These are phyloP conservation scores for Clonostachys sp. DNA, from an alignment of 2,329 filamentous ascomycete species.

Conservation along the genomic window DNA sequence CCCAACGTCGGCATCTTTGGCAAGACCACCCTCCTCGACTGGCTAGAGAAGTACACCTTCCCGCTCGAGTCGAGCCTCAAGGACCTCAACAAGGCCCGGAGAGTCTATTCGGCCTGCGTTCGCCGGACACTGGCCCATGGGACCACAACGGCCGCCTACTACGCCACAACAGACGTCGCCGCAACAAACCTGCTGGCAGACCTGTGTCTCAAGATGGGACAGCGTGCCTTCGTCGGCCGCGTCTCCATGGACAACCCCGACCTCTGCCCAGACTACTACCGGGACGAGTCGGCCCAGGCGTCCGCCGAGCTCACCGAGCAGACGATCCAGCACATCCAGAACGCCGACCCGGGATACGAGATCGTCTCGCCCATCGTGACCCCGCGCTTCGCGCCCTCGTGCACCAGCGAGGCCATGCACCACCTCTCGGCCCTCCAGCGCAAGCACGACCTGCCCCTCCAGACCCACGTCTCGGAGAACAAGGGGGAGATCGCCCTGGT, in stretches of 20 bases:
- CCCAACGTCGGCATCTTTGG: slow-evolving; percentile 93
- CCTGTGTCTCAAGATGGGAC: slow-evolving; percentile 73
- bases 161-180: slow-evolving; percentile 79
- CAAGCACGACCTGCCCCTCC: slow-evolving; percentile 62
- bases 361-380: slow-evolving; percentile 80
- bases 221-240: slow-evolving; percentile 85
- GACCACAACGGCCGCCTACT: slow-evolving; percentile 94
- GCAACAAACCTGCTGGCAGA: slow-evolving; percentile 89
- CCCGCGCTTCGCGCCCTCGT: slow-evolving; percentile 62
- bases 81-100: slow-evolving; percentile 55
- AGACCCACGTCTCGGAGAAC: slow-evolving; percentile 92
- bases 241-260: slow-evolving; percentile 84
- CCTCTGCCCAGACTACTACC: slow-evolving; percentile 72
- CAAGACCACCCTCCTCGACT: slow-evolving; percentile 86
- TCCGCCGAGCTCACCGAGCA: slow-evolving; percentile 51
- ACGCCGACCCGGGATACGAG: slow-evolving; percentile 58
- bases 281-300: slow-evolving; percentile 61
- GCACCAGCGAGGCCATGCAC: slow-evolving; percentile 53
- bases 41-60: slow-evolving; percentile 93
- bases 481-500: slow-evolving; percentile 69
- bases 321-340: slow-evolving; percentile 61
- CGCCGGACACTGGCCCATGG: slow-evolving; percentile 79
- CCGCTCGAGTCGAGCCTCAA: slow-evolving; percentile 79
- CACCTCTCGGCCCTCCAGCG: slow-evolving; percentile 61
- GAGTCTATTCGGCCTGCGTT: slow-evolving; percentile 75